A percentile compares a stretch with the other conserved stretches of the same genome.
phyloP scores from a whole-genome alignment of 306 rosid genomes.

The Cercis canadensis region DNA sequence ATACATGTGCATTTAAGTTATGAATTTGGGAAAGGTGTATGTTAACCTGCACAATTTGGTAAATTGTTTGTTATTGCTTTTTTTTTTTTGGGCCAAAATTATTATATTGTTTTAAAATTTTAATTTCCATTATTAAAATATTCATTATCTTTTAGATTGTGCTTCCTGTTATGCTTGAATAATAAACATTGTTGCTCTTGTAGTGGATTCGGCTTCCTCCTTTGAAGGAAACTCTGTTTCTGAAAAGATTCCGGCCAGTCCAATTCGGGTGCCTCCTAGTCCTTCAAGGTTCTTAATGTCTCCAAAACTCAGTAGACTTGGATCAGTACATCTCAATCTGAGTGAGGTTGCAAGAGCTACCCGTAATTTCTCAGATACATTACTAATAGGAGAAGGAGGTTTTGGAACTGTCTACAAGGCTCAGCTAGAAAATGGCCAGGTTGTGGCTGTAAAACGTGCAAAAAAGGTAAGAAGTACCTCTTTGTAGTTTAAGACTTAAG shows the following conservation, averaged over 20 bases:
- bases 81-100: too few relatives aligned
- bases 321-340: conserved; percentile 74
- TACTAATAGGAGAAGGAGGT: conserved; percentile 86
- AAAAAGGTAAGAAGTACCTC: conserved; percentile 62
- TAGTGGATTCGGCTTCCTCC: conserved; percentile 71
- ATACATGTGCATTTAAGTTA: conserved; percentile 11
- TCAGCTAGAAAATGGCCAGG: conserved; percentile 68
- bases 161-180: conserved; percentile 25
- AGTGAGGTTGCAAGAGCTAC: conserved; percentile 80
- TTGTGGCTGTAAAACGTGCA: conserved; percentile 91
- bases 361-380: conserved; percentile 76
- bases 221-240: conserved; percentile 53
- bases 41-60: conserved; percentile 25
- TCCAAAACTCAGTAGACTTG: conserved; percentile 76
- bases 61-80: not conserved
- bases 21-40: conserved; percentile 7
- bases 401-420: conserved; percentile 97
- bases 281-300: conserved; percentile 78
- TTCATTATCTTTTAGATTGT: conserved; percentile 6
- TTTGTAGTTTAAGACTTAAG: not conserved
- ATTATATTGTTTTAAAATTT: conserved; percentile 1
- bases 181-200: conserved; percentile 41
- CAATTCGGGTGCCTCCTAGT: conserved; percentile 82
- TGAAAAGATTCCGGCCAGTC: conserved; percentile 77
- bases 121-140: conserved; percentile 12